Percentiles rank a stretch among this genome's conserved stretches.
Conservation (phyloP, 1,284 basidiomycete species). For the Veloporphyrellus conicus region DNA sequence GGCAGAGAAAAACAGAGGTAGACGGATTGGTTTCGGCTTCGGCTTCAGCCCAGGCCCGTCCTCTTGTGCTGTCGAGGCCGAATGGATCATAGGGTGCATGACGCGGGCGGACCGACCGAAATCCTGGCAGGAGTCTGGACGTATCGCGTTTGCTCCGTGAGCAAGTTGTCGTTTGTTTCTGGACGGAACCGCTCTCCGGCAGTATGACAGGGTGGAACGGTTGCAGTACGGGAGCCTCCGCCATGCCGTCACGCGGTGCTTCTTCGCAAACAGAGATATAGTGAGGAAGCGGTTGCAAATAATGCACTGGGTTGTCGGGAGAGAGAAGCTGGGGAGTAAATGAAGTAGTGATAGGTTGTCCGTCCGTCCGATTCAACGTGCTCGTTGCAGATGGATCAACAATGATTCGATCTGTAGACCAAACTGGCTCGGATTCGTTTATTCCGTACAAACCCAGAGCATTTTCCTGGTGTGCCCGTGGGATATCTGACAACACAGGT, state of each 20-base stretch:
- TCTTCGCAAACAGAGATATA: neutral
- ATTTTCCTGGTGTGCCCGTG: conserved; percentile 3
- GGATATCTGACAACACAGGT: neutral
- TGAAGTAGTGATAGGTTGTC: neutral
- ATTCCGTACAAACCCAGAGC: neutral
- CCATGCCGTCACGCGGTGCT: too few species aligned
- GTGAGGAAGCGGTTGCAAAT: neutral
- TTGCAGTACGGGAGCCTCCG: neutral
- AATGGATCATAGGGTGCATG: conserved; percentile 10
- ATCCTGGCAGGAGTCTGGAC: neutral
- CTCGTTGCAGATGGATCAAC: neutral
- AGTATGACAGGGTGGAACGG: neutral
- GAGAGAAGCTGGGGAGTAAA: neutral
- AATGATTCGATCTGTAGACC: neutral
- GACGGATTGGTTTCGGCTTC: neutral
- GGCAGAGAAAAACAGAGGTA: conserved; percentile 4
- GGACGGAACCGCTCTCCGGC: neutral
- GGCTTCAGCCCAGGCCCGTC: neutral
- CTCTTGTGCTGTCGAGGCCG: neutral
- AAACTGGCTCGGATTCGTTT: neutral
- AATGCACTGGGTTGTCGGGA: neutral
- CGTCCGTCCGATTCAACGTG: neutral
- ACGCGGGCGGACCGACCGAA: neutral
- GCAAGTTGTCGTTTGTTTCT: neutral
- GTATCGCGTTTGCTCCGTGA: neutral